Evolutionary conservation across 805 yeast species (phyloP), one percentile per base, ranked within the genome.

Genomic region (Saturnispora diversa): DNA sequence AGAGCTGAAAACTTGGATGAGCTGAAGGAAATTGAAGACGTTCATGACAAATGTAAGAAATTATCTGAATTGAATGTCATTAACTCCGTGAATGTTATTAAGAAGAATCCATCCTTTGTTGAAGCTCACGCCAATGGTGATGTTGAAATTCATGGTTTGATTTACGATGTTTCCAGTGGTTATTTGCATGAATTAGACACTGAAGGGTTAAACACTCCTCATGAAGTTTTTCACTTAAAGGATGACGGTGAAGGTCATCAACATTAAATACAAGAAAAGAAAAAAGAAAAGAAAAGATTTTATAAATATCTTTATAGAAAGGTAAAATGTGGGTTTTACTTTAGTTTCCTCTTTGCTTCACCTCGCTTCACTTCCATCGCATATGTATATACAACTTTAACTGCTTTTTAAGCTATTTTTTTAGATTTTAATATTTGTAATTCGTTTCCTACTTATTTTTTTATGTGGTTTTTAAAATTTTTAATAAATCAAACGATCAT

Each of bases 151-250:
- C 77, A 84, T 70, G 96, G 95, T 0, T 60, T 87, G 53, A 72
- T 88, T 37, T 88, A 86, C 64, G 86, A 87, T 55, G 94, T 86
- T 19, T 77, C 72, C 26, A 72, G 83, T 12, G 97, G 96, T 19
- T 66, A 69, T 23, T 64, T 86, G 42, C 52, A 50, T 25, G 62
- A 62, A 43, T 40, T 62, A 13, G 63, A 60, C 26, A 44, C 59
- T 4, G 54, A 50, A 13, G 47, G 45, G 17, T 50, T 41, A 17
- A 51, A 48, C 7, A 51, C 35, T 7, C 34, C 33, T 38, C 44
- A 49, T 37, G 58, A 54, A 31, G 60, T 55, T 26, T 55, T 53
- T 44, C 55, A 52, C 23, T 44, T 55, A 22, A 54, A 54, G 6
- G 44, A 41, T 21, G 37, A 44, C 12, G 50, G 30, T 13, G 42